phyloP scores from a whole-genome alignment of 192 early-diverging fungal species.

The Diversispora epigaea region DNA sequence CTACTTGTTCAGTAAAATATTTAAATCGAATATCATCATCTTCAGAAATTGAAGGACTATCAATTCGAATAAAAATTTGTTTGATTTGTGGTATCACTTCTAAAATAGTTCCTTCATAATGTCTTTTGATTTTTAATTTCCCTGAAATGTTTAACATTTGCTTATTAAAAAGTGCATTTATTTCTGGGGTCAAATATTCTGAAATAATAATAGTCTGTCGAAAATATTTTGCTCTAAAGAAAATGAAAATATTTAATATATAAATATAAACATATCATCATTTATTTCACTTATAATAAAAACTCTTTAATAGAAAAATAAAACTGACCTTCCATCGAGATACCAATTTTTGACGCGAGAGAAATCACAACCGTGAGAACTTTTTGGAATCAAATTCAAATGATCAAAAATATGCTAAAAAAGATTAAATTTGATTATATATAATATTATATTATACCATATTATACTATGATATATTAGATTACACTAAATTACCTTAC shows the following conservation, averaged over 20 bases:
- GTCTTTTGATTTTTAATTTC: slow-evolving; percentile 66
- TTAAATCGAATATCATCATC: slow-evolving; percentile 80
- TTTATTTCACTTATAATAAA: no score
- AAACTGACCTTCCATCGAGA: slow-evolving; percentile 70
- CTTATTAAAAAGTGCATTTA: slow-evolving; percentile 85
- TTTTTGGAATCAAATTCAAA: slow-evolving; percentile 86
- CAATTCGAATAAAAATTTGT: slow-evolving; percentile 77
- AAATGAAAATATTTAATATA: not conserved
- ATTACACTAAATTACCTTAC: slow-evolving; percentile 42
- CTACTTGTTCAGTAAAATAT: slow-evolving; percentile 75
- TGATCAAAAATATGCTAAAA: slow-evolving; percentile 74
- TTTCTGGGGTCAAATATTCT: slow-evolving; percentile 81
- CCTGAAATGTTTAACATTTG: slow-evolving; percentile 64
- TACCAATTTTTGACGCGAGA: slow-evolving; percentile 84
- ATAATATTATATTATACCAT: not conserved
- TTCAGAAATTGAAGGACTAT: slow-evolving; percentile 54
- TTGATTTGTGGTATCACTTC: slow-evolving; percentile 78
- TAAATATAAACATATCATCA: not conserved
- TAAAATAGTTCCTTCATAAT: slow-evolving; percentile 66
- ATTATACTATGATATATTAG: not conserved
- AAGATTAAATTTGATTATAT: slow-evolving; percentile 1
- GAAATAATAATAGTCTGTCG: slow-evolving; percentile 89
- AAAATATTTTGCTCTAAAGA: slow-evolving; percentile 66
- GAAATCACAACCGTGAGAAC: slow-evolving; percentile 94
- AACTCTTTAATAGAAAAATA: not conserved